These are phyloP conservation scores for Chaetothyriales sp. DNA, from an alignment of 2,329 filamentous ascomycete genomes.

Conservation along the genomic window DNA sequence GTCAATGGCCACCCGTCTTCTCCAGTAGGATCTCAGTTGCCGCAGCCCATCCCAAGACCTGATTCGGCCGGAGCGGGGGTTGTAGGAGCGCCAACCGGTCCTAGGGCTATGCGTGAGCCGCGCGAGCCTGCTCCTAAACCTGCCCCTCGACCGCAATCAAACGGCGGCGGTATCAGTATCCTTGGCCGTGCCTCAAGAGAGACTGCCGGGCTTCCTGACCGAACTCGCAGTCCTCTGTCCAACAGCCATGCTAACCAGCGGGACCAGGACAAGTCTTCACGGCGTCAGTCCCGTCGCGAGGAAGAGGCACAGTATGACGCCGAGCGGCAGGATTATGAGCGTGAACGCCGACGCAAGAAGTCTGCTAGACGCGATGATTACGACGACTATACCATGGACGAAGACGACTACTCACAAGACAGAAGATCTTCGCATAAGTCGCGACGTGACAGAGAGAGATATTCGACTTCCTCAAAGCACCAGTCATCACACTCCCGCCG, in stretches of 20 bases:
- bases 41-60: slow-evolving; percentile 19
- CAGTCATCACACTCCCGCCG: slow-evolving; percentile 35
- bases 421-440: slow-evolving; percentile 48
- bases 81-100: slow-evolving; percentile 68
- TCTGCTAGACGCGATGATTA: slow-evolving; percentile 28
- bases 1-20: slow-evolving; percentile 18
- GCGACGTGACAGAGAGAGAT: slow-evolving; percentile 46
- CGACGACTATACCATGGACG: slow-evolving; percentile 32
- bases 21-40: slow-evolving; percentile 17
- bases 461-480: slow-evolving; percentile 28
- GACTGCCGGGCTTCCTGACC: not conserved
- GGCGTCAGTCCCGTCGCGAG: slow-evolving; percentile 7
- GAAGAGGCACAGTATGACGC: slow-evolving; percentile 3
- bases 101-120: slow-evolving; percentile 65
- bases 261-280: slow-evolving; percentile 20
- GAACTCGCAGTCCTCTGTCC: slow-evolving; percentile 6
- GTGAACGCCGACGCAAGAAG: slow-evolving; percentile 11
- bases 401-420: slow-evolving; percentile 38
- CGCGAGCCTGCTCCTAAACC: slow-evolving; percentile 8
- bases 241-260: slow-evolving; percentile 30
- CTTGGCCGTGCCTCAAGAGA: slow-evolving; percentile 15
- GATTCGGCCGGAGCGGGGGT: slow-evolving; percentile 42
- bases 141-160: slow-evolving; percentile 5
- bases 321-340: slow-evolving; percentile 11
- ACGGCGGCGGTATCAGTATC: slow-evolving; percentile 15